Conservation (phyloP, 2,329 filamentous ascomycete species). For the Apiospora sp. region DNA sequence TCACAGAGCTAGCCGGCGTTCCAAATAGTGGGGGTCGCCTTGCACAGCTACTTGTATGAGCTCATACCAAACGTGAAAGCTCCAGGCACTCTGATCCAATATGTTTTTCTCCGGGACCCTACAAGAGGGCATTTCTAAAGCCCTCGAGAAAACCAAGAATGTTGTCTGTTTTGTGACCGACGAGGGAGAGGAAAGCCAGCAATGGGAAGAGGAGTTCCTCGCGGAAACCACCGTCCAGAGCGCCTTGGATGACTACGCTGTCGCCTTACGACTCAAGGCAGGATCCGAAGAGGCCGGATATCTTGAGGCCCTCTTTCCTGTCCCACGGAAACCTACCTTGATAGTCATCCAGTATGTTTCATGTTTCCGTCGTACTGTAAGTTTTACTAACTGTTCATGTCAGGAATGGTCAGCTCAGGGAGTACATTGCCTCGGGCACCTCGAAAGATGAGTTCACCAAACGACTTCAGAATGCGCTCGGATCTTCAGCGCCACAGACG, state of each 20-base stretch:
- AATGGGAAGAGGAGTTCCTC: constrained; percentile 78
- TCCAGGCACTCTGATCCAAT: neutral
- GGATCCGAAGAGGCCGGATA: constrained; percentile 84
- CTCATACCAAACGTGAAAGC: neutral
- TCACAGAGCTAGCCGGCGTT: neutral
- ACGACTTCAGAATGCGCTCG: constrained; percentile 57
- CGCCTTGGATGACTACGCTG: constrained; percentile 66
- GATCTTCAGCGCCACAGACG: constrained; percentile 25
- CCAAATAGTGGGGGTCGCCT: neutral
- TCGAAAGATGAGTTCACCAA: constrained; percentile 71
- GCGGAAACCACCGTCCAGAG: constrained; percentile 62
- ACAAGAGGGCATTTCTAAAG: constrained; percentile 80
- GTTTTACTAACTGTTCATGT: constrained; percentile 26
- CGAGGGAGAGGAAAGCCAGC: constrained; percentile 70
- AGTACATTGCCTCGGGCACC: constrained; percentile 74
- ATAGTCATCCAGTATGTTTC: constrained; percentile 74
- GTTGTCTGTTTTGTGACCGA: constrained; percentile 90
- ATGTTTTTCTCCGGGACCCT: constrained; percentile 88
- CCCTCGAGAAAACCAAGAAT: constrained; percentile 77
- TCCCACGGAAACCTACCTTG: constrained; percentile 80
- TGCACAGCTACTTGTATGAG: neutral
- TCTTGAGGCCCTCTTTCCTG: constrained; percentile 81
- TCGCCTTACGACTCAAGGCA: constrained; percentile 74
- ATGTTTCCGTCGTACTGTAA: neutral
- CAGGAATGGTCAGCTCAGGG: constrained; percentile 76